Conservation (phyloP, 2,329 filamentous ascomycete genomes). For the Colletotrichum costaricense region DNA sequence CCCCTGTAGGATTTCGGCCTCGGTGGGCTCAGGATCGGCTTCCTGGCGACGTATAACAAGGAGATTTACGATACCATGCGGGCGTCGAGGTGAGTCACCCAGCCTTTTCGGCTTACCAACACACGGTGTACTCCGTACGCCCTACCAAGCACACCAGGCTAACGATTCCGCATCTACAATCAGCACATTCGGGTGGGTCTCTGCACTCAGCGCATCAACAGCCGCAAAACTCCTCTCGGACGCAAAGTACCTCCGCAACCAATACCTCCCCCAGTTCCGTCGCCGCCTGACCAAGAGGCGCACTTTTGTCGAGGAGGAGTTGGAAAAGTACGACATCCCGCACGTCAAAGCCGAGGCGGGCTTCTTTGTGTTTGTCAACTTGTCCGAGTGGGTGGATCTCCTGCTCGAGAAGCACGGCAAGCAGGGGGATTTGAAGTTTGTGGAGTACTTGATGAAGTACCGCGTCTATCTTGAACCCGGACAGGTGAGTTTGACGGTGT, state of each 20-base stretch:
- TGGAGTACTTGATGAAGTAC: conserved; percentile 14
- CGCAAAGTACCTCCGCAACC: conserved; percentile 16
- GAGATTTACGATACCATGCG: not conserved
- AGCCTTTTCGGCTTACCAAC: not conserved
- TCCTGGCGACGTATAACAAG: conserved; percentile 22
- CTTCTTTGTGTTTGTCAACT: conserved; percentile 21
- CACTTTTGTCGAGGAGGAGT: not conserved
- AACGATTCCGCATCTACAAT: not conserved
- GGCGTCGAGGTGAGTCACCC: not conserved
- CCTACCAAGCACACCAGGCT: not conserved
- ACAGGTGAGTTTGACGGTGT: not conserved
- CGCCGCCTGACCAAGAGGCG: conserved; percentile 15
- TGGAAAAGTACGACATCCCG: conserved; percentile 5
- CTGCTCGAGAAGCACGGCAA: not conserved
- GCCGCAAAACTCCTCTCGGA: conserved; percentile 12
- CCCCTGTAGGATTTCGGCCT: conserved; percentile 17
- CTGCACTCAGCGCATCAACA: conserved; percentile 2
- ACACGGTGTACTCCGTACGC: not conserved
- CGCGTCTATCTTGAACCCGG: conserved; percentile 21
- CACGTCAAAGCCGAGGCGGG: conserved; percentile 16
- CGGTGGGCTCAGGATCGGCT: not conserved
- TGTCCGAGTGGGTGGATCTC: conserved; percentile 13
- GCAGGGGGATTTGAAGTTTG: not conserved
- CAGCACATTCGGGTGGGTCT: conserved; percentile 1
- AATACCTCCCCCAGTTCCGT: not conserved